Evolutionary conservation across 352 stramenopile species (phyloP).

Genomic region (Phytopythium helicoides): DNA sequence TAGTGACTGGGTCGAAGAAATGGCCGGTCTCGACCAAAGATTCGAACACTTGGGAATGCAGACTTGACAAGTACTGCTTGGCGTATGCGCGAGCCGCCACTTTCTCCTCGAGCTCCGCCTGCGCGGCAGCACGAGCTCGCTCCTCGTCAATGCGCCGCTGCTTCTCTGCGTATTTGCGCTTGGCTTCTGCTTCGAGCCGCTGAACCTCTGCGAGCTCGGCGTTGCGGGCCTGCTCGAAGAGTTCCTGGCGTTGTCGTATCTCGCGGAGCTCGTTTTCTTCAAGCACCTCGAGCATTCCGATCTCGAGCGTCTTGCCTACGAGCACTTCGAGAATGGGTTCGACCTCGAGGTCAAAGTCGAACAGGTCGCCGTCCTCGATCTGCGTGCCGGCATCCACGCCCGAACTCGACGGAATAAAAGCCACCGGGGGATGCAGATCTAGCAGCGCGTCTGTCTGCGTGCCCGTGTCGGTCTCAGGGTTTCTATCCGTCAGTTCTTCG

Average conservation of each 20-base stretch:
- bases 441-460: slow-evolving; percentile 92
- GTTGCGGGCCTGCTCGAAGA: slow-evolving; percentile 92
- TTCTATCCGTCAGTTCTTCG: slow-evolving; percentile 91
- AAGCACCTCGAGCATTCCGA: slow-evolving; percentile 93
- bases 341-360: slow-evolving; percentile 95
- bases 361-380: slow-evolving; percentile 92
- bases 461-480: slow-evolving; percentile 83
- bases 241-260: slow-evolving; percentile 87
- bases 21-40: slow-evolving; percentile 81
- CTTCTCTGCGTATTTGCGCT: slow-evolving; percentile 91
- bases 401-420: slow-evolving; percentile 88
- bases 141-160: slow-evolving; percentile 84
- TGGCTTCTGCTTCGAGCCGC: slow-evolving; percentile 91
- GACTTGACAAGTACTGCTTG: slow-evolving; percentile 82
- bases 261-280: slow-evolving; percentile 92
- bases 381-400: slow-evolving; percentile 89
- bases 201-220: slow-evolving; percentile 94
- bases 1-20: slow-evolving; percentile 89
- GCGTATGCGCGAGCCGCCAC: slow-evolving; percentile 88
- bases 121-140: slow-evolving; percentile 56
- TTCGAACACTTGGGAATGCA: slow-evolving; percentile 89
- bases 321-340: slow-evolving; percentile 94
- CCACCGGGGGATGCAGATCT: slow-evolving; percentile 77
- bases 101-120: slow-evolving; percentile 90
- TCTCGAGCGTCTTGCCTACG: slow-evolving; percentile 93